Evolutionary conservation across 257 asterid genomes (phyloP).

Genomic region (Lavandula angustifolia): DNA sequence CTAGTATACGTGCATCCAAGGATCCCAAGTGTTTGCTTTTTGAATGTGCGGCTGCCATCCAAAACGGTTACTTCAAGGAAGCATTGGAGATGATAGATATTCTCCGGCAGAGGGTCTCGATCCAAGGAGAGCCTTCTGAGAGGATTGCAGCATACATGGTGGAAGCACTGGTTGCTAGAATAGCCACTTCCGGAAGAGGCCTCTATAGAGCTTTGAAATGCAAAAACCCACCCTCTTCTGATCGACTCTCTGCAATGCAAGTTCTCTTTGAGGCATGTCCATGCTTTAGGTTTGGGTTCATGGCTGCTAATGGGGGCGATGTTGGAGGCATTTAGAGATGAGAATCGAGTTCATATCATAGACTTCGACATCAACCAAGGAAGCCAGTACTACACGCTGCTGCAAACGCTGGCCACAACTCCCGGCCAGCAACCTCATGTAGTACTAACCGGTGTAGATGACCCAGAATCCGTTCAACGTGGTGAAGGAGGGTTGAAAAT

Average conservation of each 20-base stretch:
- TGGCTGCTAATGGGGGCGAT: constrained; percentile 92
- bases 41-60: constrained; percentile 70
- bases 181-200: constrained; percentile 87
- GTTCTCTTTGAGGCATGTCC: constrained; percentile 97
- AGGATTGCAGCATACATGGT: constrained; percentile 95
- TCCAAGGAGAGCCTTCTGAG: constrained; percentile 83
- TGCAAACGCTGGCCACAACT: constrained; percentile 60
- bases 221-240: constrained; percentile 74
- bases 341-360: constrained; percentile 68
- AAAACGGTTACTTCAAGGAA: constrained; percentile 48
- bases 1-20: constrained; percentile 47
- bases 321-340: constrained; percentile 64
- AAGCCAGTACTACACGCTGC: constrained; percentile 83
- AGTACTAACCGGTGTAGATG: constrained; percentile 81
- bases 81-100: constrained; percentile 58
- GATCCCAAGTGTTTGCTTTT: constrained; percentile 76
- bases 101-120: constrained; percentile 77
- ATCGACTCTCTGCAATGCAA: constrained; percentile 90
- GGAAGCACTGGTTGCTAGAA: constrained; percentile 86
- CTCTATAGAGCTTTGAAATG: constrained; percentile 83
- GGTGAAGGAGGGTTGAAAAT: constrained; percentile 63
- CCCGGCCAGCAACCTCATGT: constrained; percentile 61
- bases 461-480: constrained; percentile 92
- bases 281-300: constrained; percentile 84
- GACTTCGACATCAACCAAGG: constrained; percentile 96